Percentiles rank a stretch among this genome's conserved stretches.
These are phyloP conservation scores for Phytophthora colocasiae DNA, from an alignment of 352 stramenopile species.

Conservation along the genomic window DNA sequence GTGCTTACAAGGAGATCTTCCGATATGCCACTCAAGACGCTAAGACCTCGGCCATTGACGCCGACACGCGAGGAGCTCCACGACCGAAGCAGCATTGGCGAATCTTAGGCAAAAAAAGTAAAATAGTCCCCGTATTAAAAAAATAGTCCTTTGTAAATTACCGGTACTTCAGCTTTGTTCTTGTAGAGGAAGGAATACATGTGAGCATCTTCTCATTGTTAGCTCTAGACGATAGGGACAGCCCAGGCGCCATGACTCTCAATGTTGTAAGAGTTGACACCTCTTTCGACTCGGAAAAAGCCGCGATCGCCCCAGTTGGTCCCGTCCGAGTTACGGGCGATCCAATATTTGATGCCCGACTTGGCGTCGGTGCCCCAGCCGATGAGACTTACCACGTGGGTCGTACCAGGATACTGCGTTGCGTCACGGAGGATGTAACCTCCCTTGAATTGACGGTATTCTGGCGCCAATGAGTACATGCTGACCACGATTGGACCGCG, in stretches of 20 bases:
- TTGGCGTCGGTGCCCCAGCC: constrained; percentile 92
- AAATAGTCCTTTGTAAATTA: constrained; percentile 27
- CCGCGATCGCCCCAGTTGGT: constrained; percentile 80
- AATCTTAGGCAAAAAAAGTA: constrained; percentile 20
- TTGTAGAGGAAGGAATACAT: background rate
- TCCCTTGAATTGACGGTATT: constrained; percentile 90
- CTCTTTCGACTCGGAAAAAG: constrained; percentile 77
- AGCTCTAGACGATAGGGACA: constrained; percentile 61
- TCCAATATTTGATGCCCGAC: constrained; percentile 93
- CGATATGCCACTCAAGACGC: constrained; percentile 75
- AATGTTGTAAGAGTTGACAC: constrained; percentile 83
- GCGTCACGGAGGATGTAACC: constrained; percentile 92
- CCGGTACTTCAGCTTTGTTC: constrained; percentile 19
- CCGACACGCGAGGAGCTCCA: constrained; percentile 7
- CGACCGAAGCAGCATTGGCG: constrained; percentile 18
- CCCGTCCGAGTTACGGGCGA: constrained; percentile 94
- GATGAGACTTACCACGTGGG: constrained; percentile 95
- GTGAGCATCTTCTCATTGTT: too few species aligned
- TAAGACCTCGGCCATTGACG: constrained; percentile 43
- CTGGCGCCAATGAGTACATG: constrained; percentile 84
- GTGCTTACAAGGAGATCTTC: constrained; percentile 86
- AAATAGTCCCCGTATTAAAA: constrained; percentile 8
- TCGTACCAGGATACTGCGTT: constrained; percentile 74
- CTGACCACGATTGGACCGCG: constrained; percentile 94
- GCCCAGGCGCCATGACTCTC: constrained; percentile 78